Percentiles rank a stretch among this genome's conserved stretches.
These are phyloP conservation scores for Gilbertella persicaria DNA, from an alignment of 371 early-diverging fungal genomes.

Conservation along the genomic window DNA sequence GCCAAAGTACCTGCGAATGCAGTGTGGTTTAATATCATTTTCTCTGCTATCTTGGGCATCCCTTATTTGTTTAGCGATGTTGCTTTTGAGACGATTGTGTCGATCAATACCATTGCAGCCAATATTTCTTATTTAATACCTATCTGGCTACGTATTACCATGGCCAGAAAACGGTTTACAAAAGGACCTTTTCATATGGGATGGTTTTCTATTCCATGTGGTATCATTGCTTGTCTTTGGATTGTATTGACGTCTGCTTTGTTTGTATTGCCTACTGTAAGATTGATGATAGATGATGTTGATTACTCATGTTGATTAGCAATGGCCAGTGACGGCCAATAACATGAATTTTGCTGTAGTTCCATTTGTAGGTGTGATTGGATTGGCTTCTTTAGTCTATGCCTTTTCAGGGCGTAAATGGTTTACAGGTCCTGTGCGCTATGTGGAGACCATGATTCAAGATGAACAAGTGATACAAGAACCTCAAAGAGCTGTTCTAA, in stretches of 20 bases:
- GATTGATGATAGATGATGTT: not conserved
- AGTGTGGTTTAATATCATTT: slow-evolving; percentile 53
- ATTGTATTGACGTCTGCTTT: slow-evolving; percentile 59
- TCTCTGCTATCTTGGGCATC: slow-evolving; percentile 45
- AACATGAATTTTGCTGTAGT: slow-evolving; percentile 65
- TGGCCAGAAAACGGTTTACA: slow-evolving; percentile 41
- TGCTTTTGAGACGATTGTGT: slow-evolving; percentile 67
- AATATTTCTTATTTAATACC: slow-evolving; percentile 74
- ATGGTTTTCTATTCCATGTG: slow-evolving; percentile 21
- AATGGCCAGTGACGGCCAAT: slow-evolving; percentile 54
- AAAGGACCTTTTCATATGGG: slow-evolving; percentile 24
- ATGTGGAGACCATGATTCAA: slow-evolving; percentile 12
- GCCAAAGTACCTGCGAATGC: slow-evolving; percentile 45
- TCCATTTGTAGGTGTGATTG: slow-evolving; percentile 38
- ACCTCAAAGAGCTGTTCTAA: slow-evolving; percentile 4
- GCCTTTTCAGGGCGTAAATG: slow-evolving; percentile 54
- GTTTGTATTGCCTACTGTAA: slow-evolving; percentile 57
- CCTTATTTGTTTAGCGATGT: slow-evolving; percentile 45
- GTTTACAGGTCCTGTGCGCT: slow-evolving; percentile 59
- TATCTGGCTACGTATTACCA: slow-evolving; percentile 51
- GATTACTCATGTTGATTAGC: slow-evolving; percentile 1
- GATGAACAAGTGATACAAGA: slow-evolving; percentile 17
- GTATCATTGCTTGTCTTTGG: slow-evolving; percentile 51
- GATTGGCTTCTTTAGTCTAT: slow-evolving; percentile 50
- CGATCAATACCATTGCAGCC: slow-evolving; percentile 69